Base-by-base conservation (phyloP, 179 eudicot species). In the Monotropa hypopitys region DNA sequence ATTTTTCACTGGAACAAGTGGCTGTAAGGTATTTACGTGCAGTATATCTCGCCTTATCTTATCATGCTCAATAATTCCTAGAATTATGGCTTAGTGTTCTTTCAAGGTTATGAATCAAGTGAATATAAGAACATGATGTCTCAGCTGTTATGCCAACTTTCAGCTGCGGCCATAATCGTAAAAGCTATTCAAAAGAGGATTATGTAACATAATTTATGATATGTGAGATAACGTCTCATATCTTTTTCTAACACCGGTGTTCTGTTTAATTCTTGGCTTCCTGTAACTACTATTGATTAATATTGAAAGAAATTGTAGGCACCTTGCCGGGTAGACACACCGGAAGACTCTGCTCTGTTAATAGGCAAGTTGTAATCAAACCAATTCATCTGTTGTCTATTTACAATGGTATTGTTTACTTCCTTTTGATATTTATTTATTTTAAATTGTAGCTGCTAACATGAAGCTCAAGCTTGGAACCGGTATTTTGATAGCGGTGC, bases 401-500 rank as follows among this genome's bases (percentile, higher is more conserved):
- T 43, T 74, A 49, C 18, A 63, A 47, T n/a, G 23, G 65, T 20
- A 70, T 16, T 33, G 2, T 42, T 7, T 62, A 28, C 26, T 66
- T 30, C 26, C 21, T 26, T 54, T 65, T 66, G 53, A 33, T 35
- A 23, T 65, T 42, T 51, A 7, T 51, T 70, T 42, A 26, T 50
- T 76, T 63, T 53, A 72, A 10, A 51, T 57, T 77, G 81, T 90
- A 95, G 99, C 87, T 73, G 91, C 90, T 76, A 91, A 82, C 82
- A 70, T 78, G 78, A 90, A 84, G 70, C 92, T 95, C 63, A 79
- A 83, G 77, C 96, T 93, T 47, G 84, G 88, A 84, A 84, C 88
- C 33, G 99, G 99, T 76, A 85, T 91, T 69, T 82, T 95, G 77
- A 86, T 93, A 85, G 97, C 96, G 30, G 92, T 91, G 76, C 98